Evolutionary conservation across 495 filamentous ascomycete genomes (phyloP), one percentile per base, ranked within the genome.

Genomic region (Daldinia childiae): DNA sequence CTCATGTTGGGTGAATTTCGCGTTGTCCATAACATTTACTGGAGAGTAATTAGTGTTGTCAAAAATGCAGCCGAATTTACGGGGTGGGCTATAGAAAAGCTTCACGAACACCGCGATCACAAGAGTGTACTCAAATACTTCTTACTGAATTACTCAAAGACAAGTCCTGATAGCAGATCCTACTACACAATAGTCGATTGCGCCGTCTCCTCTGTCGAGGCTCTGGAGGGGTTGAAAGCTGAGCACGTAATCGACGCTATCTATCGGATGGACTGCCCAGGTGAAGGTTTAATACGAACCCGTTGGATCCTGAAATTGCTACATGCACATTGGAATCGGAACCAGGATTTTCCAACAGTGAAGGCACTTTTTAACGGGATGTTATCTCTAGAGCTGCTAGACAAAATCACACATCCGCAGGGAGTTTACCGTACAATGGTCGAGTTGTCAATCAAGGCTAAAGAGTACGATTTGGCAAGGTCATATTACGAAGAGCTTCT

Each of bases 361-460:
- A 70, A 78, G 59, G 66, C 43, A 0, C 51, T 81, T 0, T 83
- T 82, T 60, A 63, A 79, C 5, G 27, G 56, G 30, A 39, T 77
- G 7, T 27, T 51, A 9, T 72, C 66, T 4, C 29, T 59, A 5
- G 63, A 61, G 0, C 43, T 80, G 1, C 36, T 74, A 12, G 52
- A 76, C 32, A 62, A 56, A 15, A 58, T 81, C 7, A 26, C 4
- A 6, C 63, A 77, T 29, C 68, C 77, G 0, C 38, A 77, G 21
- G 64, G 57, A 32, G 39, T 80, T 15, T 83, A 80, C 55, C 76
- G 79, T 32, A 57, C 76, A 55, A 80, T 85, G 79, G 51, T 82
- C 2, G 79, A 83, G 36, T 68, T 84, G 27, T 74, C 82, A 0
- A 58, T 83, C 41, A 76, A 79, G 45, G 77, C 79, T 5, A 78